These are phyloP conservation scores for Phalaenopsis aphrodite DNA, from an alignment of 106 monocot species.

Conservation along the genomic window DNA sequence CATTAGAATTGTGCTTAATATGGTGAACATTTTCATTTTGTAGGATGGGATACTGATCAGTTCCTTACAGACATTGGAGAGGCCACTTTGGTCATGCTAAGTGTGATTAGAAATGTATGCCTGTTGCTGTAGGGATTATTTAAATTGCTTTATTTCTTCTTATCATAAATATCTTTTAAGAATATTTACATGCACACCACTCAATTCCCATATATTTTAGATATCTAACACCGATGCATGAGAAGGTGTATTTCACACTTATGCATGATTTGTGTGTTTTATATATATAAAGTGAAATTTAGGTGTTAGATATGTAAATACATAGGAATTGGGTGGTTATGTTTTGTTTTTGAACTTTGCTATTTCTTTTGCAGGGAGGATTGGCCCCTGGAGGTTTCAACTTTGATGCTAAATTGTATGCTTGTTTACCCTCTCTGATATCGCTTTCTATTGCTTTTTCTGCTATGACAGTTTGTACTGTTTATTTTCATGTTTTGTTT, in stretches of 20 bases:
- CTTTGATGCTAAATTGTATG: slow-evolving; percentile 93
- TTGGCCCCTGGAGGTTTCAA: slow-evolving; percentile 98
- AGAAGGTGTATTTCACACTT: too few species aligned
- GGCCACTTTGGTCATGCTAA: slow-evolving; percentile 90
- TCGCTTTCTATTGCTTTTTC: not conserved
- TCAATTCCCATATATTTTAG: too few species aligned
- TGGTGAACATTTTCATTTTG: not conserved
- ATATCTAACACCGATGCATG: too few species aligned
- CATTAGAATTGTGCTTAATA: not conserved
- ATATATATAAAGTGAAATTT: too few species aligned
- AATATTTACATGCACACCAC: too few species aligned
- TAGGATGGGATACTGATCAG: slow-evolving; percentile 99
- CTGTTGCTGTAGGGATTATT: not conserved
- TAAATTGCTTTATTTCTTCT: not conserved
- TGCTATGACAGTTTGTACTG: not conserved
- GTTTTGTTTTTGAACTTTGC: not conserved
- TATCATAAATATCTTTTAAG: too few species aligned
- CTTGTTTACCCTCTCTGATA: slow-evolving; percentile 3
- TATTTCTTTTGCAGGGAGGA: slow-evolving; percentile 51
- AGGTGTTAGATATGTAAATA: too few species aligned
- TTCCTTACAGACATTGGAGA: slow-evolving; percentile 88
- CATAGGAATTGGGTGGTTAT: too few species aligned
- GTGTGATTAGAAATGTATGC: slow-evolving; percentile 88
- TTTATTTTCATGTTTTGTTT: not conserved
- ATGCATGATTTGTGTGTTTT: too few species aligned